These are phyloP conservation scores for Arachis hypogaea DNA, from an alignment of 306 rosid genomes.

Conservation along the genomic window DNA sequence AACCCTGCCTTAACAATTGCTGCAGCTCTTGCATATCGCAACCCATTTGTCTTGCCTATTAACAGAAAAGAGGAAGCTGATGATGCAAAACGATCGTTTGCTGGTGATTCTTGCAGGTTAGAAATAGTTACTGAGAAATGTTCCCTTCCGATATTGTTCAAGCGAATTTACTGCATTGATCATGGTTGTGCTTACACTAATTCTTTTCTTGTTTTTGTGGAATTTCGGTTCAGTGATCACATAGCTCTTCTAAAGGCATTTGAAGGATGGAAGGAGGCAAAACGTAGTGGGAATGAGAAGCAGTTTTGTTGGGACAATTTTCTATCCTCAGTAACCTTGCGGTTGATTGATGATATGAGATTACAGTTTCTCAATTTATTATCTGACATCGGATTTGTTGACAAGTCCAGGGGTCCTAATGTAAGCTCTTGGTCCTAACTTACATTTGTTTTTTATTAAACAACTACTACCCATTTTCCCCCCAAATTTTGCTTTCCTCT, in stretches of 20 bases:
- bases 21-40: constrained; percentile 93
- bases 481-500: constrained; percentile 17
- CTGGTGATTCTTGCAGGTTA: constrained; percentile 95
- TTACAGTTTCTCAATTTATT: constrained; percentile 82
- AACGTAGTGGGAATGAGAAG: constrained; percentile 64
- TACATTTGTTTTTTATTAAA: constrained; percentile 30
- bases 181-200: constrained; percentile 29
- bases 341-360: constrained; percentile 98
- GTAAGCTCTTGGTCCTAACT: constrained; percentile 54
- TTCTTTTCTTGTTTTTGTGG: constrained; percentile 5
- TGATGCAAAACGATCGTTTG: constrained; percentile 77
- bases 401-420: constrained; percentile 70
- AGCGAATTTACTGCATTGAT: constrained; percentile 15
- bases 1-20: constrained; percentile 94
- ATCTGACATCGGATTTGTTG: constrained; percentile 92
- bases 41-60: constrained; percentile 89
- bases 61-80: constrained; percentile 93
- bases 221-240: constrained; percentile 69
- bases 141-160: constrained; percentile 20
- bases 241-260: constrained; percentile 91
- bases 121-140: constrained; percentile 20
- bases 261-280: constrained; percentile 95
- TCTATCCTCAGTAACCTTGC: constrained; percentile 81
- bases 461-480: neutral
- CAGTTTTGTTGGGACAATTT: constrained; percentile 91